Evolutionary conservation across 2,329 filamentous ascomycete genomes (phyloP).

Genomic region (Fusarium pseudonygamai): DNA sequence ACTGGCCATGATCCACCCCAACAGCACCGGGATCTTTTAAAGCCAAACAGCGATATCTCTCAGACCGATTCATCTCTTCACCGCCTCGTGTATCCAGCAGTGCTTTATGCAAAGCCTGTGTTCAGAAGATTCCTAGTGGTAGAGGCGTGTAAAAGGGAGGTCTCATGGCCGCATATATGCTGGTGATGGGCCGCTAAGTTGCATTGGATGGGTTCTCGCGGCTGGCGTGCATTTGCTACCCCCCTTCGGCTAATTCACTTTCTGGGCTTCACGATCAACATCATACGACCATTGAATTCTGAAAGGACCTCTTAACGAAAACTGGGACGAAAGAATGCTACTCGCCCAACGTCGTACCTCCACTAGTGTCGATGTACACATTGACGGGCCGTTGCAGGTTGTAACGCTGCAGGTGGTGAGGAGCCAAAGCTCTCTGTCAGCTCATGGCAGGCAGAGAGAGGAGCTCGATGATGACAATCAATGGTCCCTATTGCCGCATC

Average conservation of each 20-base stretch:
- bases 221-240: slow-evolving; percentile 38
- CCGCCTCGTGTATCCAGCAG: slow-evolving; percentile 40
- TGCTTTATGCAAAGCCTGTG: slow-evolving; percentile 36
- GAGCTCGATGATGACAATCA: slow-evolving; percentile 13
- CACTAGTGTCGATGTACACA: slow-evolving; percentile 6
- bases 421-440: background rate
- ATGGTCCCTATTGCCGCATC: slow-evolving; percentile 28
- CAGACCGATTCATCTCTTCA: slow-evolving; percentile 40
- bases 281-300: slow-evolving; percentile 38
- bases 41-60: slow-evolving; percentile 37
- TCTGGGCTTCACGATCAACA: slow-evolving; percentile 13
- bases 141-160: slow-evolving; percentile 34
- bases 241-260: slow-evolving; percentile 29
- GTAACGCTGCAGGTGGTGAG: slow-evolving; percentile 10
- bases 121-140: slow-evolving; percentile 34
- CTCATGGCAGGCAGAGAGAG: slow-evolving; percentile 14
- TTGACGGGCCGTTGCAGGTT: slow-evolving; percentile 30
- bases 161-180: slow-evolving; percentile 38
- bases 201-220: slow-evolving; percentile 39
- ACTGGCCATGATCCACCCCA: slow-evolving; percentile 36
- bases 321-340: background rate
- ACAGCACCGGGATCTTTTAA: slow-evolving; percentile 27
- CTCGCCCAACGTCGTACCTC: background rate
- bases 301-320: background rate
- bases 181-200: slow-evolving; percentile 41